These are phyloP conservation scores for Galeopsis tetrahit DNA, from an alignment of 257 asterid species.

Conservation along the genomic window DNA sequence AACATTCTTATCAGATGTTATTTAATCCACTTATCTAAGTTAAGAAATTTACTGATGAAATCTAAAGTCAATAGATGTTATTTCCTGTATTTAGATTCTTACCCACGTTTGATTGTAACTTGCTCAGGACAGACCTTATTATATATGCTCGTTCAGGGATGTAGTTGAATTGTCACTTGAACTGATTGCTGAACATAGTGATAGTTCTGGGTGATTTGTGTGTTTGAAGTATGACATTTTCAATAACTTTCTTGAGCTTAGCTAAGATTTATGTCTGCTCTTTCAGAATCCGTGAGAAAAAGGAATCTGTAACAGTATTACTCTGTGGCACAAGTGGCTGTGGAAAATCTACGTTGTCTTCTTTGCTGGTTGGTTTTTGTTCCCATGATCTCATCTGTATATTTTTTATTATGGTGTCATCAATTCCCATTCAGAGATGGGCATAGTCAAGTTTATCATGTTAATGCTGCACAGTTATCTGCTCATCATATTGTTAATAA, in stretches of 20 bases:
- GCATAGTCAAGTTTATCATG: background rate
- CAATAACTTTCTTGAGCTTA: slow-evolving; percentile 9
- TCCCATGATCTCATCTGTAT: slow-evolving; percentile 20
- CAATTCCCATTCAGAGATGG: background rate
- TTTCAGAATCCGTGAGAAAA: slow-evolving; percentile 81
- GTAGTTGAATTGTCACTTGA: background rate
- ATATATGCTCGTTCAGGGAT: background rate
- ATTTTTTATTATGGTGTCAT: background rate
- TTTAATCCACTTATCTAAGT: slow-evolving; percentile 5
- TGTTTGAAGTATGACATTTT: background rate
- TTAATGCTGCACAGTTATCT: slow-evolving; percentile 8
- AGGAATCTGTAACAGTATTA: slow-evolving; percentile 76
- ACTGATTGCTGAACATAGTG: background rate
- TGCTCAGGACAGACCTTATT: background rate
- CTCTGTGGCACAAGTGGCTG: slow-evolving; percentile 97
- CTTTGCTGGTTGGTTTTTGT: slow-evolving; percentile 72
- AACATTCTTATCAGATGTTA: background rate
- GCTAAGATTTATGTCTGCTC: slow-evolving; percentile 13
- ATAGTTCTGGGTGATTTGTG: background rate
- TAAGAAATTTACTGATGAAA: background rate
- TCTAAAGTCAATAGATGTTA: background rate
- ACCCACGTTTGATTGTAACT: background rate
- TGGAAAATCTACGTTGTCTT: slow-evolving; percentile 94
- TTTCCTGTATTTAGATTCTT: background rate
- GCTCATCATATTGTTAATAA: background rate